Base-by-base conservation (phyloP, 345 rosid genomes). In the Cardamine occulta region DNA sequence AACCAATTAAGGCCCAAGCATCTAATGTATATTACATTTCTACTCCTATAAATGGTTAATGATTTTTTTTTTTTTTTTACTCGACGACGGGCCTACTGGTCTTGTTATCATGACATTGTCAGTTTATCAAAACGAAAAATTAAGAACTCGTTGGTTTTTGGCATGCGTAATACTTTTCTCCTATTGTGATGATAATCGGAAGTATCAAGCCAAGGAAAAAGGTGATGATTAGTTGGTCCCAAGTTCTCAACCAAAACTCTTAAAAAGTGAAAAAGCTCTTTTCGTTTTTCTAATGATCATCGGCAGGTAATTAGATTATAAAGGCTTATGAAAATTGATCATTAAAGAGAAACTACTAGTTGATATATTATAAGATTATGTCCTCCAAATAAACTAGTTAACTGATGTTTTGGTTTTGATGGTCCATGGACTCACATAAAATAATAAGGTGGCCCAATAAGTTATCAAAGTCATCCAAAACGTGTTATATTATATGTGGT, bases 391-490 rank as follows among this genome's bases (percentile, higher is more conserved):
- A 40, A 61, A 23, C 49, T 13, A 61, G 39, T 61, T 48, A 37
- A 37, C 26, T 18, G 24, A 74, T 67, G 54, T 75, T 66, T 59
- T 31, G 54, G 49, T 15, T 45, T 29, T 45, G 53, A 68, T 68
- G 69, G 74, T 60, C 74, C 74, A 60, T 75, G 62, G 68, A 68
- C 73, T 58, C 67, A 19, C 31, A 8, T 3, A 37, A 28, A 66
- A 45, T 45, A 58, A 26, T 56, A 65, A 17, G 13, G 54, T 67
- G 68, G 74, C 68, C 79, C 79, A 75, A 39, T 29, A 14, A 67
- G 44, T 48, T 24, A 45, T 45, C 51, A 63, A 65, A 74, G 21
- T 23, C 65, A 74, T 35, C 2, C 2, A 65, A 56, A 15, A 32
- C 11, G 29, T 24, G 19, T 24, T 8, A 37, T 35, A 18, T 24